phyloP scores from a whole-genome alignment of 768 basidiomycete species.

The Mycena rosella region DNA sequence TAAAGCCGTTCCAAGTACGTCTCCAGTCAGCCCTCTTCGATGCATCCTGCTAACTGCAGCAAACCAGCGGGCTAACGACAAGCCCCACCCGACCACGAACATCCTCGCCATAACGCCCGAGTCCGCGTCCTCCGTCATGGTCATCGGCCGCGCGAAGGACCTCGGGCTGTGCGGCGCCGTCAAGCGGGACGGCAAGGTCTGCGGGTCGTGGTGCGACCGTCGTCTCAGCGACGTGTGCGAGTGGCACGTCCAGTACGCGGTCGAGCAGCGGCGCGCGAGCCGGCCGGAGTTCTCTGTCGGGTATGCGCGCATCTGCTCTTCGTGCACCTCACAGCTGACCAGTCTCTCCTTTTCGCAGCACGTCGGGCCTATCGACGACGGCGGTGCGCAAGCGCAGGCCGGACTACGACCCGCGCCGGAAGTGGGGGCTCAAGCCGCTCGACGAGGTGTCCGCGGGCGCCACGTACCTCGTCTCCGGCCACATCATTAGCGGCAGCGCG shows the following conservation, averaged over 20 bases:
- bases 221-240: conserved; percentile 91
- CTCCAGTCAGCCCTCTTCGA: not conserved
- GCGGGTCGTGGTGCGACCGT: conserved; percentile 93
- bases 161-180: conserved; percentile 86
- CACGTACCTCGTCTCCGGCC: conserved; percentile 88
- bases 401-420: conserved; percentile 75
- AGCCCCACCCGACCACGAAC: conserved; percentile 83
- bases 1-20: conserved; percentile 88
- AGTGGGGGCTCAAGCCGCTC: conserved; percentile 81
- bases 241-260: conserved; percentile 88
- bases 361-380: conserved; percentile 75
- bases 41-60: conserved; percentile 1
- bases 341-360: conserved; percentile 56
- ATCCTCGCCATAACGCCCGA: conserved; percentile 91
- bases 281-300: conserved; percentile 90
- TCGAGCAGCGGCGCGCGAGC: conserved; percentile 77
- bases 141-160: conserved; percentile 89
- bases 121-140: conserved; percentile 81
- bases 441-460: conserved; percentile 53
- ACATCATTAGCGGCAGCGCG: conserved; percentile 68
- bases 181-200: conserved; percentile 84
- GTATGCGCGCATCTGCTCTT: conserved; percentile 56
- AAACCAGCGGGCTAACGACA: conserved; percentile 59
- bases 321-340: not conserved
- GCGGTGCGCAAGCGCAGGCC: conserved; percentile 63